Conservation (phyloP, 257 asterid genomes). For the Salvia splendens region DNA sequence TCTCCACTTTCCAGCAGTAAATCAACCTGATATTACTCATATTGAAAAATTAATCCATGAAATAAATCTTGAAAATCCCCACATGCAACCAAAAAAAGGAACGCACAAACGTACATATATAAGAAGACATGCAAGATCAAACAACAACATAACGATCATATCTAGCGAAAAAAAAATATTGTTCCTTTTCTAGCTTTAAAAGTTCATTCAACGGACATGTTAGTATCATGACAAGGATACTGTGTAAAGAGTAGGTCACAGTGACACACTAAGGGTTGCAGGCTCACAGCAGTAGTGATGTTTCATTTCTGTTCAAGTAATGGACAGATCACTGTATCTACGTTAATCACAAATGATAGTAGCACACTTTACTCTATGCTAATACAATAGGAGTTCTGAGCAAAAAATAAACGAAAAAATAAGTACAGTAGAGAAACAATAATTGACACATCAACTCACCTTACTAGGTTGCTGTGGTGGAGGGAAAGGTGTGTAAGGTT, state of each 20-base stretch:
- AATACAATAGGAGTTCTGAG: neutral
- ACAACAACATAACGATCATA: neutral
- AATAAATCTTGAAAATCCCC: neutral
- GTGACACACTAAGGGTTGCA: neutral
- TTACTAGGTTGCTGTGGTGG: slow-evolving; percentile 94
- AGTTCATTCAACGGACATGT: neutral
- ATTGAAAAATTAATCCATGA: slow-evolving; percentile 9
- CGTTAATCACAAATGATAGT: neutral
- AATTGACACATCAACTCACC: slow-evolving; percentile 47
- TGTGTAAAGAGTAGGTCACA: neutral
- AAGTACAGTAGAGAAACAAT: slow-evolving; percentile 13
- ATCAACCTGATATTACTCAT: slow-evolving; percentile 58
- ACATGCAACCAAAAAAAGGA: neutral
- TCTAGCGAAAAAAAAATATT: neutral
- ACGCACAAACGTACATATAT: neutral
- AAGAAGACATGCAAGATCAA: neutral
- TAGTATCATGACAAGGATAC: neutral
- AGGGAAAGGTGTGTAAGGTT: slow-evolving; percentile 90
- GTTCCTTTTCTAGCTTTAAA: neutral
- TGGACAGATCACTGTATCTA: neutral
- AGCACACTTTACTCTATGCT: neutral
- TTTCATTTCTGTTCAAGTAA: neutral
- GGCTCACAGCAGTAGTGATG: neutral
- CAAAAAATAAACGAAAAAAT: neutral
- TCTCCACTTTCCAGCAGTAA: slow-evolving; percentile 87